These are phyloP conservation scores for Tulasnella sp. DNA, from an alignment of 768 basidiomycete genomes.

Conservation along the genomic window DNA sequence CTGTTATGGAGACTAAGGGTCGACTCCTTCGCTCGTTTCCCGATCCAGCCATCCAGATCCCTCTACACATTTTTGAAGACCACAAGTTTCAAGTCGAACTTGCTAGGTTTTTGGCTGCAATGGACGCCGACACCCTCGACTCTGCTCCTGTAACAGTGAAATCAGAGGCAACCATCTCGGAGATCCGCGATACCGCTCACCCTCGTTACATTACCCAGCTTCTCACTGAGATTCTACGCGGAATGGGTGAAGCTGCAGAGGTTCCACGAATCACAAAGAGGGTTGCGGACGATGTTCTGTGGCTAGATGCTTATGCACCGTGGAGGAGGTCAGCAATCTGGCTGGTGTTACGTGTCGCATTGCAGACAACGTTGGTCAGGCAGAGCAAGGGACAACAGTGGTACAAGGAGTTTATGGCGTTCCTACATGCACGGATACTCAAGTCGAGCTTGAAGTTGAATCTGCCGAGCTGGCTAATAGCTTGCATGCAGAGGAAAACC, in stretches of 20 bases:
- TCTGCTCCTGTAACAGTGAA: conserved; percentile 29
- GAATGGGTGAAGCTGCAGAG: conserved; percentile 26
- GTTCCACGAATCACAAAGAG: conserved; percentile 30
- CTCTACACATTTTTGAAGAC: conserved; percentile 30
- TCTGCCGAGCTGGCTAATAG: too few species aligned
- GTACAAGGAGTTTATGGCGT: conserved; percentile 41
- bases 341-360: conserved; percentile 36
- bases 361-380: conserved; percentile 26
- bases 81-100: conserved; percentile 32
- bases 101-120: conserved; percentile 29
- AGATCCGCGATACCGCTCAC: conserved; percentile 32
- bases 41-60: conserved; percentile 31
- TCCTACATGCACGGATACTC: conserved; percentile 28
- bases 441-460: conserved; percentile 30
- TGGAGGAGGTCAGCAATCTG: conserved; percentile 42
- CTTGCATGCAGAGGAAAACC: too few species aligned
- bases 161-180: conserved; percentile 20
- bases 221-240: conserved; percentile 36
- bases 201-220: conserved; percentile 40
- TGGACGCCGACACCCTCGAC: conserved; percentile 28
- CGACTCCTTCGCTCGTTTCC: conserved; percentile 46
- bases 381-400: conserved; percentile 11
- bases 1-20: too few species aligned
- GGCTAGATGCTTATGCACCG: conserved; percentile 28
- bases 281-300: conserved; percentile 36